Evolutionary conservation across 1,284 basidiomycete genomes (phyloP).

Genomic region (Thelephora terrestris): DNA sequence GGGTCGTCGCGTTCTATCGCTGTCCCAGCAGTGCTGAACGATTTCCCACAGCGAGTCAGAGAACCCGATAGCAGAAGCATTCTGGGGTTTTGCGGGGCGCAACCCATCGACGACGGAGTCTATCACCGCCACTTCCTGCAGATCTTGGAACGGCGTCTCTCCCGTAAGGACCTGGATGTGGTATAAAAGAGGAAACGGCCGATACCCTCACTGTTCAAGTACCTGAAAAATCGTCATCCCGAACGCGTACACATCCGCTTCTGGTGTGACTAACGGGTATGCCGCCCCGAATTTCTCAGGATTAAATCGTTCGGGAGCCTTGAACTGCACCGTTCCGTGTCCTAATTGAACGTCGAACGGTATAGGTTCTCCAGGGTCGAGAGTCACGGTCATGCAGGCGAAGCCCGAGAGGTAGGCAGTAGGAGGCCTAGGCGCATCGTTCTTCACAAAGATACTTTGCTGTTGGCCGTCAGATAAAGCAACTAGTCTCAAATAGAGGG

Average conservation of each 20-base stretch:
- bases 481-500: background rate
- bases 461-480: background rate
- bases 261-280: background rate
- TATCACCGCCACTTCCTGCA: background rate
- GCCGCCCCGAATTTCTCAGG: background rate
- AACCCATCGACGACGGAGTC: background rate
- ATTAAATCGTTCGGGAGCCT: slow-evolving; percentile 2
- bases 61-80: background rate
- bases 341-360: background rate
- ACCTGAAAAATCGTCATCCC: background rate
- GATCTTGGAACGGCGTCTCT: background rate
- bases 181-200: no score
- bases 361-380: background rate
- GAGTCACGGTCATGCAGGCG: background rate
- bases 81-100: background rate
- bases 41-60: slow-evolving; percentile 3
- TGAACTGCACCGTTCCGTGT: background rate
- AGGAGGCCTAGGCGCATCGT: background rate
- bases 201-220: background rate
- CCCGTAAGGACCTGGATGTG: background rate
- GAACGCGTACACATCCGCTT: background rate
- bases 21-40: slow-evolving; percentile 1
- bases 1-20: background rate
- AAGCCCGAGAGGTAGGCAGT: no score
- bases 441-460: slow-evolving; percentile 2